Percentiles rank a stretch among this genome's conserved stretches.
Evolutionary conservation across 768 basidiomycete genomes (phyloP).

Genomic region (Amanita polypyramis): DNA sequence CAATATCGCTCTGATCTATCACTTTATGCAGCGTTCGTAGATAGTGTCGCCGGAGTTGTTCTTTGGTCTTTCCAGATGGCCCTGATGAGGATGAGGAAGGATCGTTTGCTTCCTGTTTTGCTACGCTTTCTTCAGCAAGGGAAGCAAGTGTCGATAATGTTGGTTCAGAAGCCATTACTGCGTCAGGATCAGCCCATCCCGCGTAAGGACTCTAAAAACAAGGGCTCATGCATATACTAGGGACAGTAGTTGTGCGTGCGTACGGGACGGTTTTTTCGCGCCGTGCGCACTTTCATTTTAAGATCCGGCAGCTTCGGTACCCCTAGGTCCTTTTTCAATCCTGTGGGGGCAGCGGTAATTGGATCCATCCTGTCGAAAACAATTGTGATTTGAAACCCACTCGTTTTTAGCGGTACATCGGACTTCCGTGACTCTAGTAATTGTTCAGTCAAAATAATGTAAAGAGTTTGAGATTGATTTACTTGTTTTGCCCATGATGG

Average conservation of each 20-base stretch:
- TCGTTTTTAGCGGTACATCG: constrained; percentile 29
- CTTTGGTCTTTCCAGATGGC: constrained; percentile 38
- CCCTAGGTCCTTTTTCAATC: constrained; percentile 84
- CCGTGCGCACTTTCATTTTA: constrained; percentile 44
- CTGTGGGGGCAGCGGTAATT: constrained; percentile 23
- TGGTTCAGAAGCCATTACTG: constrained; percentile 66
- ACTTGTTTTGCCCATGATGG: constrained; percentile 33
- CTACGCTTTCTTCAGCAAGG: constrained; percentile 30
- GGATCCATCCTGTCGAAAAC: neutral
- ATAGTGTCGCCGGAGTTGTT: constrained; percentile 65
- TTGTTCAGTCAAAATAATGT: neutral
- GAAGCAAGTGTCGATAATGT: constrained; percentile 52
- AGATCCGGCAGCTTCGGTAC: constrained; percentile 73
- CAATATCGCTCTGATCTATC: constrained; percentile 85
- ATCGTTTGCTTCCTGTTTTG: neutral
- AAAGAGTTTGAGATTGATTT: constrained; percentile 10
- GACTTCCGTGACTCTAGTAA: constrained; percentile 27
- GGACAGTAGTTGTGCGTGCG: constrained; percentile 9
- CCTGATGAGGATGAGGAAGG: neutral
- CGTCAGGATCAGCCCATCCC: constrained; percentile 37
- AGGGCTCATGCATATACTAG: neutral
- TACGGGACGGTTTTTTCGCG: constrained; percentile 33
- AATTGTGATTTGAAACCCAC: constrained; percentile 17
- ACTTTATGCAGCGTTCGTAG: constrained; percentile 81
- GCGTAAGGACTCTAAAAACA: constrained; percentile 10